A percentile compares a stretch with the other conserved stretches of the same genome.
phyloP scores from a whole-genome alignment of 371 early-diverging fungal species.

The Mucor velutinosus region DNA sequence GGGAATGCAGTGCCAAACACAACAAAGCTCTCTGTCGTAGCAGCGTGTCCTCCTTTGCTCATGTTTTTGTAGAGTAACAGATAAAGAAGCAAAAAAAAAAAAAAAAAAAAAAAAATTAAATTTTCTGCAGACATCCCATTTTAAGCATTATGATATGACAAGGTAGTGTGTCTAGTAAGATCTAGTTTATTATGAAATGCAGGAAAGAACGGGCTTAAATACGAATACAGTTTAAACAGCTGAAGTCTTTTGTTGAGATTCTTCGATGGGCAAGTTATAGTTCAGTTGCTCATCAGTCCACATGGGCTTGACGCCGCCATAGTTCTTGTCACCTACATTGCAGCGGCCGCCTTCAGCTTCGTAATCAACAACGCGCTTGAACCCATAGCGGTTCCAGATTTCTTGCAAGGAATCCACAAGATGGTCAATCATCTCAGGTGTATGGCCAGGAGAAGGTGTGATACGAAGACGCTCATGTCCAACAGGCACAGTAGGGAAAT shows the following conservation, averaged over 20 bases:
- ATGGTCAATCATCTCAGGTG: constrained; percentile 74
- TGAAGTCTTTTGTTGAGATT: neutral
- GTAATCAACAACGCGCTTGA: constrained; percentile 90
- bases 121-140: too few relatives aligned
- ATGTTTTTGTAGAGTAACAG: neutral
- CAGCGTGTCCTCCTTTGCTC: neutral
- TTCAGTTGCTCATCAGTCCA: constrained; percentile 68
- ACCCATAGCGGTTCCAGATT: constrained; percentile 86
- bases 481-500: constrained; percentile 94
- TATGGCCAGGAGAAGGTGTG: constrained; percentile 97
- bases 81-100: neutral
- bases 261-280: neutral
- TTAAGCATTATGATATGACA: too few relatives aligned
- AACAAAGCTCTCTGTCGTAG: constrained; percentile 32
- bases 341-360: constrained; percentile 82
- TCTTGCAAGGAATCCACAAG: constrained; percentile 83
- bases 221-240: constrained; percentile 16
- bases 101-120: neutral
- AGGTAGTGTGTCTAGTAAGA: neutral
- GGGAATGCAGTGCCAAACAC: constrained; percentile 56
- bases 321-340: constrained; percentile 73
- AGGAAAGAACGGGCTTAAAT: neutral
- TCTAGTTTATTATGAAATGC: neutral
- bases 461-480: constrained; percentile 98
- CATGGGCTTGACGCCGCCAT: constrained; percentile 50